Conservation (phyloP, 371 early-diverging fungal species). For the Actinomortierella wolfii region DNA sequence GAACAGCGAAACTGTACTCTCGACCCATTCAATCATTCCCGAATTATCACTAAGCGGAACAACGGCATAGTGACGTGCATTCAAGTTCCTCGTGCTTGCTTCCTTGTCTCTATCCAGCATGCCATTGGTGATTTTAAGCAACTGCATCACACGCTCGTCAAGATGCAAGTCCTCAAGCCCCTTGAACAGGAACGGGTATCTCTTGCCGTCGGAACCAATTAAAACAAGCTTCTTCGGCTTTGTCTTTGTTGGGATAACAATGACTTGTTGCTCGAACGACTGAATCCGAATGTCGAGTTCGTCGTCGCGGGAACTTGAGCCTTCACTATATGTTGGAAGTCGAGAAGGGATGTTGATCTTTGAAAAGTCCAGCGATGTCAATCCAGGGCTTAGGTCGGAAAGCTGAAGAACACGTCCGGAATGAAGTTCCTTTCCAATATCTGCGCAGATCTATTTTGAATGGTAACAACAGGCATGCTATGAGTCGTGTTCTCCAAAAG, state of each 20-base stretch:
- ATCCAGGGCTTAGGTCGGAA: slow-evolving; percentile 66
- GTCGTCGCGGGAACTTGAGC: too few species aligned
- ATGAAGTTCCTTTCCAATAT: slow-evolving; percentile 64
- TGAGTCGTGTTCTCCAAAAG: background rate
- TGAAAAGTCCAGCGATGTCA: slow-evolving; percentile 55
- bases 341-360: slow-evolving; percentile 65
- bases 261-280: slow-evolving; percentile 62
- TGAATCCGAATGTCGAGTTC: slow-evolving; percentile 48
- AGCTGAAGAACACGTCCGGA: slow-evolving; percentile 61
- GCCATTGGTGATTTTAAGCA: slow-evolving; percentile 73
- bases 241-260: slow-evolving; percentile 83
- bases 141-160: slow-evolving; percentile 91
- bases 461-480: slow-evolving; percentile 1
- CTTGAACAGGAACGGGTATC: slow-evolving; percentile 85
- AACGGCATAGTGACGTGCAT: slow-evolving; percentile 88
- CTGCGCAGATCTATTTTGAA: slow-evolving; percentile 47
- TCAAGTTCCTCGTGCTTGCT: slow-evolving; percentile 54
- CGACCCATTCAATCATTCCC: slow-evolving; percentile 99
- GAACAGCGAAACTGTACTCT: slow-evolving; percentile 78
- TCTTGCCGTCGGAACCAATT: slow-evolving; percentile 73
- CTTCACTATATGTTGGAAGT: slow-evolving; percentile 14
- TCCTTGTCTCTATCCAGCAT: slow-evolving; percentile 65
- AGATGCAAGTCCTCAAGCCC: slow-evolving; percentile 90
- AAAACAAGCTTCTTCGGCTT: slow-evolving; percentile 89
- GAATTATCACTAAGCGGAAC: slow-evolving; percentile 91